These are phyloP conservation scores for Rhizophora apiculata DNA, from an alignment of 345 rosid species.

Conservation along the genomic window DNA sequence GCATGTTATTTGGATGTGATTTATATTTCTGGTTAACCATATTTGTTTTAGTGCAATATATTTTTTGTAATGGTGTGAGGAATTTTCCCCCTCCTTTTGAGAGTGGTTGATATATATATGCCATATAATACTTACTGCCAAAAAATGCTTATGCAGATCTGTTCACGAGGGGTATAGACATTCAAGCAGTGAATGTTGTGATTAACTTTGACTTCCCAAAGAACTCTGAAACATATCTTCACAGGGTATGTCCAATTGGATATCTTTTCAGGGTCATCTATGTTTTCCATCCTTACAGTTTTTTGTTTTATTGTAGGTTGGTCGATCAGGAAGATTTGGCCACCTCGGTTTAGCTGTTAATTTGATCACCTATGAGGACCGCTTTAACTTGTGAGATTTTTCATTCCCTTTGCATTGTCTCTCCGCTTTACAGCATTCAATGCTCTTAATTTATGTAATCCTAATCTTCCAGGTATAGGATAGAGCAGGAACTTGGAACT, in stretches of 20 bases:
- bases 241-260: conserved; percentile 61
- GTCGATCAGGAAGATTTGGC: conserved; percentile 98
- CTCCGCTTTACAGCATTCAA: background rate
- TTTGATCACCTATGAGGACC: conserved; percentile 97
- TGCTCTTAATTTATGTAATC: background rate
- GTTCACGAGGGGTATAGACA: conserved; percentile 98
- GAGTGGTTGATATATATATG: background rate
- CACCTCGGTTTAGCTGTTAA: conserved; percentile 99
- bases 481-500: conserved; percentile 99
- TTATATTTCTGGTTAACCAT: background rate
- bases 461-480: conserved; percentile 78
- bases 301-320: conserved; percentile 52
- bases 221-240: conserved; percentile 96
- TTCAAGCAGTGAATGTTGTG: conserved; percentile 99
- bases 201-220: conserved; percentile 97
- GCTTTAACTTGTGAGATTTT: conserved; percentile 81
- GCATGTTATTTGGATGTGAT: no score
- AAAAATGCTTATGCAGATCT: conserved; percentile 52
- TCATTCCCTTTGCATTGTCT: conserved; percentile 1
- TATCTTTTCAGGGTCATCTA: background rate
- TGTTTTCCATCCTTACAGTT: background rate
- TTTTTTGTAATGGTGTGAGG: background rate
- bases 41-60: background rate
- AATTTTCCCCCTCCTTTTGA: background rate
- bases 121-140: background rate